phyloP scores from a whole-genome alignment of 225 moss, liverwort and hornwort genomes.

The Thuidium tamariscinum region DNA sequence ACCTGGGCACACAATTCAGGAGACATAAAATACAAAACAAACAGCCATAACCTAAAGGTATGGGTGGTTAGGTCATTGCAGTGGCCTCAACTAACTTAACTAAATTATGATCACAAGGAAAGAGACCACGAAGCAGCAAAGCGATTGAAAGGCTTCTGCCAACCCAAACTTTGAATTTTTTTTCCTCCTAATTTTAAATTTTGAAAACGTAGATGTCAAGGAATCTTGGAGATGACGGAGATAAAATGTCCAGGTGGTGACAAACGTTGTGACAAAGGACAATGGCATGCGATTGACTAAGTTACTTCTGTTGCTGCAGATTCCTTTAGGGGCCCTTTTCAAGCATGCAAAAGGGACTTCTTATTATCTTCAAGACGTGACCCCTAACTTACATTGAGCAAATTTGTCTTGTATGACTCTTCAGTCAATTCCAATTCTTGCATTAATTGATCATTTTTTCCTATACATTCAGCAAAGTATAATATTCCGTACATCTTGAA shows the following conservation, averaged over 20 bases:
- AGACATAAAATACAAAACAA: too few relatives aligned
- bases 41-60: too few relatives aligned
- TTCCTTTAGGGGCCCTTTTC: background rate
- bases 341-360: too few relatives aligned
- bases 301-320: background rate
- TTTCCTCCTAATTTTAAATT: background rate
- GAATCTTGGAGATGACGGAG: background rate
- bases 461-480: too few relatives aligned
- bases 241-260: background rate
- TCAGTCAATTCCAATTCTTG: too few relatives aligned
- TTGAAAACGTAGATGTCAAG: background rate
- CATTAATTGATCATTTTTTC: too few relatives aligned
- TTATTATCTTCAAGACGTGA: too few relatives aligned
- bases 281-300: background rate
- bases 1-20: too few relatives aligned
- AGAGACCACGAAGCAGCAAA: background rate
- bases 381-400: rapidly evolving
- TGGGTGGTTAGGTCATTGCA: too few relatives aligned
- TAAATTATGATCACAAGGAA: background rate
- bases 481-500: too few relatives aligned
- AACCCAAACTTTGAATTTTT: background rate
- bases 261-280: too few relatives aligned
- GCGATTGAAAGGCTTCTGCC: background rate
- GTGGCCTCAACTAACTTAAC: background rate
- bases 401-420: background rate